Evolutionary conservation across 306 rosid genomes (phyloP).

Genomic region (Castanea sativa): DNA sequence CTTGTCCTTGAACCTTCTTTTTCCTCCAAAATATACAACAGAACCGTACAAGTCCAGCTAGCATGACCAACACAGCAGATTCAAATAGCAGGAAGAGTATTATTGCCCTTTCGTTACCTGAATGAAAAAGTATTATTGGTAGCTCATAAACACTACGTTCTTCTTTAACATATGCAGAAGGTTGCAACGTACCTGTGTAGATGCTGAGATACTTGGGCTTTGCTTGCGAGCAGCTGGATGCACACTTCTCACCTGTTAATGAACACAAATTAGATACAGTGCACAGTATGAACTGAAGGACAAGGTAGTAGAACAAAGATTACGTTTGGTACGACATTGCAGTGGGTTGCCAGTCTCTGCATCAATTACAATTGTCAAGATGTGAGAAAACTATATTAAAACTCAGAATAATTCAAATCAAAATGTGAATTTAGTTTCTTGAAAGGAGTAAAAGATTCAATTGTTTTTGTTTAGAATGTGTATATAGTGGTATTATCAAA

Average conservation of each 20-base stretch:
- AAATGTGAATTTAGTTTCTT: background rate
- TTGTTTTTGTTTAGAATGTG: background rate
- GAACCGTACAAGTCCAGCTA: slow-evolving; percentile 57
- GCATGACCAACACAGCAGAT: slow-evolving; percentile 38
- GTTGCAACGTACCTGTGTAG: slow-evolving; percentile 56
- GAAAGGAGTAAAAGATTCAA: background rate
- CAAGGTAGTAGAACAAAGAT: slow-evolving; percentile 3
- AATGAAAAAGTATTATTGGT: background rate
- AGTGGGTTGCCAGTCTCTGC: slow-evolving; percentile 58
- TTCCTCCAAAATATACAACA: slow-evolving; percentile 72
- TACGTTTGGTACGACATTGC: slow-evolving; percentile 61
- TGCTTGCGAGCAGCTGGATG: slow-evolving; percentile 70
- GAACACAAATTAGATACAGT: slow-evolving; percentile 4
- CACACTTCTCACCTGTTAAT: slow-evolving; percentile 53
- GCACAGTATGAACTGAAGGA: background rate
- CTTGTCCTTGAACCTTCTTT: slow-evolving; percentile 61
- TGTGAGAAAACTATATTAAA: slow-evolving; percentile 18
- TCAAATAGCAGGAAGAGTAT: slow-evolving; percentile 60
- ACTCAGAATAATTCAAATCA: background rate
- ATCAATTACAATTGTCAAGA: slow-evolving; percentile 22
- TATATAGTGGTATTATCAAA: background rate
- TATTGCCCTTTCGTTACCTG: slow-evolving; percentile 62
- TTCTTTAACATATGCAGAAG: slow-evolving; percentile 2
- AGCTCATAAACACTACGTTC: background rate
- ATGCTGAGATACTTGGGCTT: slow-evolving; percentile 52